A percentile compares a stretch with the other conserved stretches of the same genome.
Conservation (phyloP, 345 rosid genomes). For the Heritiera littoralis region DNA sequence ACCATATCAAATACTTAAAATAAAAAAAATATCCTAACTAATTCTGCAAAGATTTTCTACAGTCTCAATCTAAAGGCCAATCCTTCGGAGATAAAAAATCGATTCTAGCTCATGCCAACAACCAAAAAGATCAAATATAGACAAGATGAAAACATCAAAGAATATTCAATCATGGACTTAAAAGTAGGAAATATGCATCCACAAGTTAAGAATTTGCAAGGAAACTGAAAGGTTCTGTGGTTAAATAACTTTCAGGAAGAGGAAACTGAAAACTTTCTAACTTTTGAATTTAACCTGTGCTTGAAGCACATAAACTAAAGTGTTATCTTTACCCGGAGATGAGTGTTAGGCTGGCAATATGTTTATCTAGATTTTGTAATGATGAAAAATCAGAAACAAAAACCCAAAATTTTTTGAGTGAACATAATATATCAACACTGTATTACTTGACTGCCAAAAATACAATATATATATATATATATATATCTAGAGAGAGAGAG, state of each 20-base stretch:
- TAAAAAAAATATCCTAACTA: no score
- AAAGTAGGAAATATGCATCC: neutral
- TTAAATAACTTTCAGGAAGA: neutral
- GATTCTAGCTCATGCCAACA: neutral
- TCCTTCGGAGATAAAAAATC: neutral
- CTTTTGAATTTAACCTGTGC: neutral
- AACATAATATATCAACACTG: no score
- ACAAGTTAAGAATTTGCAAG: neutral
- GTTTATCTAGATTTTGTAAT: neutral
- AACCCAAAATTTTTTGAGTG: no score
- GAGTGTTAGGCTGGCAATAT: neutral
- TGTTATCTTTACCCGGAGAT: neutral
- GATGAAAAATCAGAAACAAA: neutral
- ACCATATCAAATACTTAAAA: no score
- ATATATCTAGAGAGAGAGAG: no score
- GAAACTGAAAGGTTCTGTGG: neutral
- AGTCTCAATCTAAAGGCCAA: neutral
- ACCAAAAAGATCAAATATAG: neutral
- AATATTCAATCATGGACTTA: neutral
- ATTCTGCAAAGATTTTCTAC: no score
- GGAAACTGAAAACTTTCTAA: neutral
- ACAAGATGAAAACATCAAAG: neutral
- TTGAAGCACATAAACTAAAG: no score
- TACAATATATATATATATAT: no score
- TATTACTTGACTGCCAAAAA: no score